These are phyloP conservation scores for Cinnamomum chago DNA, from an alignment of 164 flowering plant species.

Conservation along the genomic window DNA sequence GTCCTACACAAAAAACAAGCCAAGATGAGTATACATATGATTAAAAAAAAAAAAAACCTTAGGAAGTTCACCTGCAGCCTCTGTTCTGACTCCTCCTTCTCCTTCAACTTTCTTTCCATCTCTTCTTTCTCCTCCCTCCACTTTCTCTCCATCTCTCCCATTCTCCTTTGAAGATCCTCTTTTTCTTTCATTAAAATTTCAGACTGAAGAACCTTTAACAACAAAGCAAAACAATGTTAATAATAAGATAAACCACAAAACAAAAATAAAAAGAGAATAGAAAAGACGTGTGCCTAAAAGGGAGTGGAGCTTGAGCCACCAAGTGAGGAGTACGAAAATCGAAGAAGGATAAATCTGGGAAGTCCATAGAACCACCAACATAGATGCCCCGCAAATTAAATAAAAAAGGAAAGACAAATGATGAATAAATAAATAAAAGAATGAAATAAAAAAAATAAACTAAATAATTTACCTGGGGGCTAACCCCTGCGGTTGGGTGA, in stretches of 20 bases:
- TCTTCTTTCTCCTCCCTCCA: not conserved
- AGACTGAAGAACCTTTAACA: not conserved
- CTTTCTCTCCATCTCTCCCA: not conserved
- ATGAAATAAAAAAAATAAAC: too few relatives aligned
- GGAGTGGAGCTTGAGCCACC: not conserved
- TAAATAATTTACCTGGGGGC: too few relatives aligned
- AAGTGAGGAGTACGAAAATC: not conserved
- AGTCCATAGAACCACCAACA: too few relatives aligned
- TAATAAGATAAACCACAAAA: not conserved
- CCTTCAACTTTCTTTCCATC: not conserved
- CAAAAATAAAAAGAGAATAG: not conserved
- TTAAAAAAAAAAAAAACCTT: too few relatives aligned
- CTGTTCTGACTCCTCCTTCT: not conserved
- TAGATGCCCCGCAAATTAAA: too few relatives aligned
- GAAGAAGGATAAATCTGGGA: too few relatives aligned
- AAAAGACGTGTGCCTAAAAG: not conserved
- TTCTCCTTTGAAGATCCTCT: not conserved
- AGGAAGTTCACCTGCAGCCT: not conserved
- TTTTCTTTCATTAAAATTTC: too few relatives aligned
- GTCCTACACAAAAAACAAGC: not conserved
- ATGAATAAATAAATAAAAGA: too few relatives aligned
- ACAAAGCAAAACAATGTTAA: not conserved
- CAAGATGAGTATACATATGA: too few relatives aligned
- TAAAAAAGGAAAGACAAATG: too few relatives aligned
- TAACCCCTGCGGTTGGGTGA: too few relatives aligned